Conservation (phyloP, 305 asterid species). For the Solanum chacoense region DNA sequence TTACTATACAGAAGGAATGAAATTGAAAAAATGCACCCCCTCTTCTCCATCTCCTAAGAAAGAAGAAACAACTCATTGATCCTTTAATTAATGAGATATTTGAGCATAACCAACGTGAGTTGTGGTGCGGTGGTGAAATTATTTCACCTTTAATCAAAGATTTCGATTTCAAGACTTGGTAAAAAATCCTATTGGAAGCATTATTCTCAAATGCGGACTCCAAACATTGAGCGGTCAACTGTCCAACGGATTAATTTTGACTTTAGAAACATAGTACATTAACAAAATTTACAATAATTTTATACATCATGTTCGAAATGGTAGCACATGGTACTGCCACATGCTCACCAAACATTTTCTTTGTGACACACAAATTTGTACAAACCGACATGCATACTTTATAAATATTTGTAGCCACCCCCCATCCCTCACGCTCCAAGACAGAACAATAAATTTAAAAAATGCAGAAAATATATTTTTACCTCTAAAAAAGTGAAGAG, state of each 20-base stretch:
- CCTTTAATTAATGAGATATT: background rate
- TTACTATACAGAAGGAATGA: background rate
- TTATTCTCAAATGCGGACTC: too few relatives aligned
- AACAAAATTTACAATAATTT: background rate
- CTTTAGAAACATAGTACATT: background rate
- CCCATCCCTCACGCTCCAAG: background rate
- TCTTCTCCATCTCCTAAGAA: background rate
- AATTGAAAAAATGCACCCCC: background rate
- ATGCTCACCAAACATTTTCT: background rate
- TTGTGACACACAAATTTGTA: background rate
- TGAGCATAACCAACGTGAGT: background rate
- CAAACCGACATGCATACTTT: background rate
- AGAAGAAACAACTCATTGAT: background rate
- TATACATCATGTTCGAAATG: background rate
- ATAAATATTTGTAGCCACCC: slow-evolving; percentile 1
- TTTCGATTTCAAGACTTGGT: fast-evolving
- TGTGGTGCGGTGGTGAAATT: too few relatives aligned
- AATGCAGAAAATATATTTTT: background rate
- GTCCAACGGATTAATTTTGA: background rate
- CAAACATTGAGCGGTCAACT: background rate
- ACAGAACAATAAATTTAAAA: background rate
- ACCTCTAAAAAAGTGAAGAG: background rate
- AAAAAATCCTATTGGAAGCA: background rate
- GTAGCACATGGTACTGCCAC: background rate
- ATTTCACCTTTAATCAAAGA: fast-evolving